phyloP scores from a whole-genome alignment of 1,284 basidiomycete species.

The Boletus mariae region DNA sequence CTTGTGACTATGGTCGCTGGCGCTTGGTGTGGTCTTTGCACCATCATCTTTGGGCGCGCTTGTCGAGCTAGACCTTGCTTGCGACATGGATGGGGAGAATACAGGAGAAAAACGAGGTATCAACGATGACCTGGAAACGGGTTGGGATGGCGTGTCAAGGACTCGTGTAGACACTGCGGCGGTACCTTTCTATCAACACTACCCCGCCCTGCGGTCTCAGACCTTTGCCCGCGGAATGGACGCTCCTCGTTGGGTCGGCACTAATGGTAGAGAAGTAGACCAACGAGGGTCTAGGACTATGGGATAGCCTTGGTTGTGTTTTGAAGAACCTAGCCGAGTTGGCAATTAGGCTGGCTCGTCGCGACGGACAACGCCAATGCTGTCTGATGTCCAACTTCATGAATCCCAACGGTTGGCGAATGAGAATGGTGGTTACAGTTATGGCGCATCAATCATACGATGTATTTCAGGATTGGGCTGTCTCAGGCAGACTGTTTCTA shows the following conservation, averaged over 20 bases:
- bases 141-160: constrained; percentile 11
- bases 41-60: constrained; percentile 13
- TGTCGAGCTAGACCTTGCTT: constrained; percentile 35
- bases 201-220: constrained; percentile 2
- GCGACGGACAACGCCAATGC: constrained; percentile 12
- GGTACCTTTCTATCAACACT: constrained; percentile 22
- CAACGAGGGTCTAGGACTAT: neutral
- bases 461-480: no score
- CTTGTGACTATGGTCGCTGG: constrained; percentile 14
- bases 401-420: neutral
- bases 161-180: neutral
- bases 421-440: neutral
- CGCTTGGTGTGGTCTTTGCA: neutral
- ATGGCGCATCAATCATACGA: no score
- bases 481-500: no score
- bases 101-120: neutral
- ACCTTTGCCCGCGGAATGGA: neutral
- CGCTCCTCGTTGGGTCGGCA: neutral
- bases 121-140: constrained; percentile 11
- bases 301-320: constrained; percentile 1
- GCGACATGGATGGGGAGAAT: constrained; percentile 29
- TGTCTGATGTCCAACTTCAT: constrained; percentile 19
- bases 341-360: constrained; percentile 7
- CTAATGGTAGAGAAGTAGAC: neutral
- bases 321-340: constrained; percentile 9